Base-by-base conservation (phyloP, 106 monocot species). In the Alisma plantagoaquatica region DNA sequence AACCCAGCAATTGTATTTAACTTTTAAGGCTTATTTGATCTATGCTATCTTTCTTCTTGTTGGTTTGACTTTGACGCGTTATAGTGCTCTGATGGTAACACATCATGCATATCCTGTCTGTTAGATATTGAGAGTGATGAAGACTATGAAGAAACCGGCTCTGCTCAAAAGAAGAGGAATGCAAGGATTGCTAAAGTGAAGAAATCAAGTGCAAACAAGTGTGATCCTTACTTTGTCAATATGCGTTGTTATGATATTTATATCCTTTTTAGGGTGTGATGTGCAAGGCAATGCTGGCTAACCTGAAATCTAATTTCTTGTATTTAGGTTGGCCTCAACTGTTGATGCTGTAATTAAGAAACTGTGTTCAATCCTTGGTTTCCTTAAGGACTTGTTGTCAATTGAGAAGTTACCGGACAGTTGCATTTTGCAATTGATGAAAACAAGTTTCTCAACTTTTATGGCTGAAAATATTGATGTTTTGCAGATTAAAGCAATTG, bases 401-500 rank as follows among this genome's bases (percentile, higher is more conserved):
- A 72, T 76, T n/a, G 85, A 67, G 56, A 84, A 72, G 45, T 60
- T 98, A 23, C 64, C 98, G 55, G 98, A 98, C 78, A 86, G 85
- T 61, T 98, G 90, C 47, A 82, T 98, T 61, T 63, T 98, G 42
- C 98, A 86, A 54, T 66, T 98, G 57, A 66, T 73, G 41, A 98
- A 82, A 71, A 86, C 81, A 57, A 73, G 78, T 43, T 78, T 90
- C 70, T 82, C 85, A 41, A 98, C 82, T 50, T 98, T 98, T 69
- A 70, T 90, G 61, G 98, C 76, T 42, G 98, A 98, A 35, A 90
- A 85, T 67, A 76, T 90, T 57, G 81, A 90, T 64, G 78, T 98
- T 27, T 74, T 98, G 68, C 98, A 98, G 31, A 54, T 98, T 55
- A 98, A 98, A 56, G 78, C 98, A 23, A 90, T 98, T 20, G 66